These are phyloP conservation scores for Phytophthora fragariaefolia DNA, from an alignment of 352 stramenopile genomes.

Conservation along the genomic window DNA sequence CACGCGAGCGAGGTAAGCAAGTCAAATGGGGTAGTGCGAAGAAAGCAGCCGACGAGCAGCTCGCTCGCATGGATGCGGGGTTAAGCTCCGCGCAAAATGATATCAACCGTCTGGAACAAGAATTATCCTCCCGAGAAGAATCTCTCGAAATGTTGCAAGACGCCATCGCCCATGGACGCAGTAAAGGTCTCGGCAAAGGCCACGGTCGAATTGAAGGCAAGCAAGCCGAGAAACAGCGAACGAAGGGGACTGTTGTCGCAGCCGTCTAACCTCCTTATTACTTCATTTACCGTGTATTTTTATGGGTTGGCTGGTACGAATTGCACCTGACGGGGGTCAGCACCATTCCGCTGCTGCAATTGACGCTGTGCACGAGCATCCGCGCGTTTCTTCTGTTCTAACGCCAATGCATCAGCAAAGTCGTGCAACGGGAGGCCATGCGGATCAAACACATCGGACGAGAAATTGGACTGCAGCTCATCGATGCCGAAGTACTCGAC, in stretches of 20 bases:
- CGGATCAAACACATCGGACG: slow-evolving; percentile 69
- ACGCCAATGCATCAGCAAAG: slow-evolving; percentile 64
- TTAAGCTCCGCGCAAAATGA: slow-evolving; percentile 17
- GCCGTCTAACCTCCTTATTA: slow-evolving; percentile 23
- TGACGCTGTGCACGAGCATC: slow-evolving; percentile 51
- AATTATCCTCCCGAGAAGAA: slow-evolving; percentile 27
- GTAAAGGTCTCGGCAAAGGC: slow-evolving; percentile 54
- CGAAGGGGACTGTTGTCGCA: slow-evolving; percentile 15
- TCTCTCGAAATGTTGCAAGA: slow-evolving; percentile 32
- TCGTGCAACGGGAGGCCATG: slow-evolving; percentile 73
- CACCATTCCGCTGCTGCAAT: slow-evolving; percentile 25
- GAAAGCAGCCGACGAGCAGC: slow-evolving; percentile 49
- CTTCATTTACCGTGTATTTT: slow-evolving; percentile 22
- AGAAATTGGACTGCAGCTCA: slow-evolving; percentile 80
- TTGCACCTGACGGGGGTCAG: slow-evolving; percentile 26
- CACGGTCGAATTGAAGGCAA: slow-evolving; percentile 28
- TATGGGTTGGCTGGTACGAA: slow-evolving; percentile 24
- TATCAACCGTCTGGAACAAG: slow-evolving; percentile 9
- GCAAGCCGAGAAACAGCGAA: slow-evolving; percentile 15
- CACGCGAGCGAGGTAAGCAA: slow-evolving; percentile 47
- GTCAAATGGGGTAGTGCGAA: slow-evolving; percentile 70
- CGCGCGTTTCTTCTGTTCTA: slow-evolving; percentile 66
- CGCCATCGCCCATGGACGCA: slow-evolving; percentile 41
- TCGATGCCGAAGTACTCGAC: slow-evolving; percentile 90
- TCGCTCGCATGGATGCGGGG: slow-evolving; percentile 38